Evolutionary conservation across 768 basidiomycete genomes (phyloP).

Genomic region (Russula sp.): DNA sequence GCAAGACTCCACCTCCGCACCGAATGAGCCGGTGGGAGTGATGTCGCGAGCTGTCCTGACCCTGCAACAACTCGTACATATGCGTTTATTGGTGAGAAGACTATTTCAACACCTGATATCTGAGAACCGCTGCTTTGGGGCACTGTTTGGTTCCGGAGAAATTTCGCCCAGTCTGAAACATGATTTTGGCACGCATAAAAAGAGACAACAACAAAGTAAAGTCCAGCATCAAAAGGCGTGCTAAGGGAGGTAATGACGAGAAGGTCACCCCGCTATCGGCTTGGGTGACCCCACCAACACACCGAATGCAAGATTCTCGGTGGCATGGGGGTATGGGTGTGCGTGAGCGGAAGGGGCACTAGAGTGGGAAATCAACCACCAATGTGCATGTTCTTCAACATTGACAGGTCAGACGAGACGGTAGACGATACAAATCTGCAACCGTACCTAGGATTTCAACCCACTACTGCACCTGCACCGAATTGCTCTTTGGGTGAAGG

Average conservation of each 20-base stretch:
- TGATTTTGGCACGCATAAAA: too few species aligned
- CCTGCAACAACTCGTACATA: neutral
- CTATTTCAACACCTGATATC: neutral
- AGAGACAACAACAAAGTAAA: neutral
- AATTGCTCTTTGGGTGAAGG: too few species aligned
- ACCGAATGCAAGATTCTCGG: neutral
- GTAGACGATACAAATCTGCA: neutral
- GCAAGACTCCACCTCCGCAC: neutral
- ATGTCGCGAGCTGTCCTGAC: neutral
- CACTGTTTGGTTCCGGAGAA: neutral
- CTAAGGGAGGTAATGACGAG: neutral
- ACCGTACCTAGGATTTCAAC: too few species aligned
- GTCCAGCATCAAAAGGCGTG: neutral
- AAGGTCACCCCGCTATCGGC: neutral
- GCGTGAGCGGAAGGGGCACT: neutral
- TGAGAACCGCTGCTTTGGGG: neutral
- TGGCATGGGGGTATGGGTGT: neutral
- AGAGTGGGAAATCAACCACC: neutral
- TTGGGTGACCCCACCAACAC: neutral
- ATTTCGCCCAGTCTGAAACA: neutral
- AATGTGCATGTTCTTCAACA: too few species aligned
- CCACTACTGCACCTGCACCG: too few species aligned
- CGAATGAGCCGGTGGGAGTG: constrained; percentile 4
- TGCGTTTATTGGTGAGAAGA: neutral
- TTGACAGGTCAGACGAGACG: neutral